Evolutionary conservation across 2,329 filamentous ascomycete genomes (phyloP).

Genomic region (Paecilomyces sp.): DNA sequence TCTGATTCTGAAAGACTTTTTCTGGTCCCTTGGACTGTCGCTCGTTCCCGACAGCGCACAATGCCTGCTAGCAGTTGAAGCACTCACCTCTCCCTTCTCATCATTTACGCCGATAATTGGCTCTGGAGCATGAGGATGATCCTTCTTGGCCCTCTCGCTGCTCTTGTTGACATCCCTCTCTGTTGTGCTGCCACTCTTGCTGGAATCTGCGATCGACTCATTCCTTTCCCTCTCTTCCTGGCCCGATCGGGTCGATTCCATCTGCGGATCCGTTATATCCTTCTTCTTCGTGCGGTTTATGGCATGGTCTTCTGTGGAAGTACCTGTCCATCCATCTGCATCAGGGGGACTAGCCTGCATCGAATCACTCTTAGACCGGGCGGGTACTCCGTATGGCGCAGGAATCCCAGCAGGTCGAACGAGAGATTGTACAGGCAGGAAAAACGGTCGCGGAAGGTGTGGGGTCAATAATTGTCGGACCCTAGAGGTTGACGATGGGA

Average conservation of each 20-base stretch:
- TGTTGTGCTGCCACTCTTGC: constrained; percentile 32
- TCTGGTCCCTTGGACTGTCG: neutral
- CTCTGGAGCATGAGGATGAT: constrained; percentile 44
- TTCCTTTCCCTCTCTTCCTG: constrained; percentile 24
- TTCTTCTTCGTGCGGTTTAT: constrained; percentile 20
- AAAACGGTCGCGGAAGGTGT: constrained; percentile 7
- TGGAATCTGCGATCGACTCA: constrained; percentile 26
- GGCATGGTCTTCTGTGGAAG: constrained; percentile 23
- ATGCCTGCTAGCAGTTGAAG: too few relatives aligned
- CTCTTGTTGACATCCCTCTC: constrained; percentile 31
- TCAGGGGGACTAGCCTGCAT: neutral
- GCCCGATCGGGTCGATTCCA: constrained; percentile 18
- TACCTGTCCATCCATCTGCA: constrained; percentile 27
- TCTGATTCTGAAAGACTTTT: neutral
- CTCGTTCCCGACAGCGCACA: neutral
- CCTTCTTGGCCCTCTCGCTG: constrained; percentile 37
- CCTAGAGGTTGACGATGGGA: constrained; percentile 8
- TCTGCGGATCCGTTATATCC: constrained; percentile 27
- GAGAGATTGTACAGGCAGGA: constrained; percentile 12
- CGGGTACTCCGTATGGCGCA: constrained; percentile 8
- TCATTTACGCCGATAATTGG: constrained; percentile 49
- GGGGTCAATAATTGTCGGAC: constrained; percentile 7
- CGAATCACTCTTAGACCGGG: constrained; percentile 11
- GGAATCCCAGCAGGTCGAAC: constrained; percentile 8
- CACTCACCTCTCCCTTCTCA: constrained; percentile 40